phyloP scores from a whole-genome alignment of 2,329 filamentous ascomycete species.

The Microcyclosporella mali region DNA sequence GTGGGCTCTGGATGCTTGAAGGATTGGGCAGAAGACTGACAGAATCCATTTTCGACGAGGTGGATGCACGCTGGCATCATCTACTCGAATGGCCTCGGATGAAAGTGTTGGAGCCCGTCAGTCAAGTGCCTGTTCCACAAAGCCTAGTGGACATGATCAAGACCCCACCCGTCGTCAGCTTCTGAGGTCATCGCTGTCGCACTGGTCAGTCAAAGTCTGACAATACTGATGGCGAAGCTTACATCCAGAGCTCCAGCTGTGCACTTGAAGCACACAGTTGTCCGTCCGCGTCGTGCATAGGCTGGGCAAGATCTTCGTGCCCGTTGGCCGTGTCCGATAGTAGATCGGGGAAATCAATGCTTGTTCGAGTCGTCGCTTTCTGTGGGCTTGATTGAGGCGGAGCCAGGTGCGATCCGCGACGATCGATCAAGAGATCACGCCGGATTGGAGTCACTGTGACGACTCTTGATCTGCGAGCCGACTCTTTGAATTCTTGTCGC shows the following conservation, averaged over 20 bases:
- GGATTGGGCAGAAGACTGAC: constrained; percentile 6
- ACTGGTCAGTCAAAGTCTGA: neutral
- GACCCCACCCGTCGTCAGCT: neutral
- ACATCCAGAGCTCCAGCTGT: constrained; percentile 5
- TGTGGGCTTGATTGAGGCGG: no score
- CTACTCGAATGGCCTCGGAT: constrained; percentile 6
- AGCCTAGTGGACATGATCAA: neutral
- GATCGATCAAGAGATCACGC: no score
- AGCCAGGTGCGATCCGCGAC: no score
- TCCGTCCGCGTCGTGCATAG: no score
- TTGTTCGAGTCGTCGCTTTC: no score
- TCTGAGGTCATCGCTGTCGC: neutral
- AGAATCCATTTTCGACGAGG: constrained; percentile 7
- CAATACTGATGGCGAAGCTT: neutral
- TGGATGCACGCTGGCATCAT: constrained; percentile 7
- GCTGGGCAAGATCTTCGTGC: no score
- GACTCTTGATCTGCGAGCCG: no score
- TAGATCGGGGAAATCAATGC: no score
- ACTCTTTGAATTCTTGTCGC: no score
- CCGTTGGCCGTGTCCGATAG: no score
- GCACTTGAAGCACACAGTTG: neutral
- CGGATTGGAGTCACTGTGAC: no score
- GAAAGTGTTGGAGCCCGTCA: constrained; percentile 2
- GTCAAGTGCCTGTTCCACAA: neutral
- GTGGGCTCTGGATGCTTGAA: constrained; percentile 6